Conservation (phyloP, 257 asterid genomes). For the Jasminum sambac region DNA sequence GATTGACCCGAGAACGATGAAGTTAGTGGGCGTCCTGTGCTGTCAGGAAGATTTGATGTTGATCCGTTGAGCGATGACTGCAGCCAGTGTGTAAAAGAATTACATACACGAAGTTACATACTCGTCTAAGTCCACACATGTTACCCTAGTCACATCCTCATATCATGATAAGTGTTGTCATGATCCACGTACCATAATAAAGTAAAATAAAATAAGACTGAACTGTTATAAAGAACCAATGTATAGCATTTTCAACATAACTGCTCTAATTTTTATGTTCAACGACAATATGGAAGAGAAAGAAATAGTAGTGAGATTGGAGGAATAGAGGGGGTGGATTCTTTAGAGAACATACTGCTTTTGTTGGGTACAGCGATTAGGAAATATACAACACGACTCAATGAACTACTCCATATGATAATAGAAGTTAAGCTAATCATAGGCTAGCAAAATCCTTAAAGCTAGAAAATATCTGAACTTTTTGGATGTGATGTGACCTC, state of each 20-base stretch:
- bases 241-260: not conserved
- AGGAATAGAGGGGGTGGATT: not conserved
- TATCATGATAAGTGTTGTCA: constrained; percentile 8
- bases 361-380: not conserved
- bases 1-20: constrained; percentile 91
- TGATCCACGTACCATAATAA: constrained; percentile 8
- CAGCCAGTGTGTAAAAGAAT: constrained; percentile 28
- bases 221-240: not conserved
- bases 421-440: not conserved
- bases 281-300: not conserved
- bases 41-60: constrained; percentile 83
- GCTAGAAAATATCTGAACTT: not conserved
- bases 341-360: not conserved
- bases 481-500: not conserved
- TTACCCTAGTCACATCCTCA: constrained; percentile 8
- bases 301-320: not conserved
- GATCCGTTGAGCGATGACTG: constrained; percentile 92
- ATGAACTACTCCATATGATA: not conserved
- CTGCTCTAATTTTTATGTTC: not conserved
- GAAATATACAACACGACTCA: not conserved
- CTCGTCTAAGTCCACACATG: not conserved
- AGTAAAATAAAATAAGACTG: not conserved
- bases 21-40: constrained; percentile 75
- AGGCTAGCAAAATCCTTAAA: not conserved
- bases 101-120: constrained; percentile 22